Evolutionary conservation across 148 eudicot genomes (phyloP).

Genomic region (Fagopyrum homotropicum): DNA sequence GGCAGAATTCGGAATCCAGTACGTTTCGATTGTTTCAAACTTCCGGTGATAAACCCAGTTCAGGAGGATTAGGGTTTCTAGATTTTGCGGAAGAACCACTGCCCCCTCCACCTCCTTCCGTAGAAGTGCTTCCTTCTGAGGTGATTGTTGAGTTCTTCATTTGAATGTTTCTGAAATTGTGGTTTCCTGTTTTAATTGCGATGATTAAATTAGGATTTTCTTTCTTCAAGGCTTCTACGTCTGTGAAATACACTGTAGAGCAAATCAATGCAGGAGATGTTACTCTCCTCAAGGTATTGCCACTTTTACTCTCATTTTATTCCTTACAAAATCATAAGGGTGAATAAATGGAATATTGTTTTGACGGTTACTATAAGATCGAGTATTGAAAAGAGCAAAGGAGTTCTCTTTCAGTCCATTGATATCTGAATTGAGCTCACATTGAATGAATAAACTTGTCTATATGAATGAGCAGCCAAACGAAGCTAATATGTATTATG

Average conservation of each 20-base stretch:
- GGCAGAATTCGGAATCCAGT: constrained; percentile 10
- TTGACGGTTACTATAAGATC: not conserved
- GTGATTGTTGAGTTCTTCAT: constrained; percentile 22
- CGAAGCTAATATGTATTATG: not conserved
- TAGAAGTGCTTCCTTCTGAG: constrained; percentile 77
- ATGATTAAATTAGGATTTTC: constrained; percentile 11
- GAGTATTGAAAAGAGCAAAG: not conserved
- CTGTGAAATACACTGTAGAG: constrained; percentile 57
- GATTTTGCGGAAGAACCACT: constrained; percentile 38
- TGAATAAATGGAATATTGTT: not conserved
- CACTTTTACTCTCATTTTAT: not conserved
- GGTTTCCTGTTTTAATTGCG: not conserved
- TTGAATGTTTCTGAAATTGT: not conserved
- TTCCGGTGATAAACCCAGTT: constrained; percentile 28
- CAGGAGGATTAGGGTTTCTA: constrained; percentile 44
- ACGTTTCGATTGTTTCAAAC: constrained; percentile 54
- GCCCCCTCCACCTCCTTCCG: constrained; percentile 71
- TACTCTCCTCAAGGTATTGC: constrained; percentile 66
- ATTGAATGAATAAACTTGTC: too few species aligned
- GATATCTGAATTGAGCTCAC: not conserved
- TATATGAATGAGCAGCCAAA: too few species aligned
- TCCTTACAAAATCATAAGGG: not conserved
- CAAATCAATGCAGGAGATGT: constrained; percentile 53
- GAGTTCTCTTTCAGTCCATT: not conserved
- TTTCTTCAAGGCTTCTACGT: constrained; percentile 37